phyloP scores from a whole-genome alignment of 2,329 filamentous ascomycete species.

The Sclerotinia minor region DNA sequence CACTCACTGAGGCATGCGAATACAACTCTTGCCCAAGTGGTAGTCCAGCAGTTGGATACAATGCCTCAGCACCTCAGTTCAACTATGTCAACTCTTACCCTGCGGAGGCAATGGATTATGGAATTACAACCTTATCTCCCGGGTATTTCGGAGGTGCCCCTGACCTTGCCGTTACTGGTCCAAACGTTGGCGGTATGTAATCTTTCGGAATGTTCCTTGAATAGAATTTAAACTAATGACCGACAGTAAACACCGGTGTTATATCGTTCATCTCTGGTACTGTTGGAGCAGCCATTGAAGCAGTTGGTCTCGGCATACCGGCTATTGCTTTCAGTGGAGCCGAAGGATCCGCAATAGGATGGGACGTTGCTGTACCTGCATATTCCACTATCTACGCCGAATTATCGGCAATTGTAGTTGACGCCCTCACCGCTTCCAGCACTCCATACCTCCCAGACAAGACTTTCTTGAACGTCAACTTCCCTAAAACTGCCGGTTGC shows the following conservation, averaged over 20 bases:
- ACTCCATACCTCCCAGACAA: conserved; percentile 5
- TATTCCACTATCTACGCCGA: conserved; percentile 19
- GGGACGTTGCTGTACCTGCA: conserved; percentile 2
- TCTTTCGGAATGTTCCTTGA: not conserved
- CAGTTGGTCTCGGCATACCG: not conserved
- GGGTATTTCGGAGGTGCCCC: conserved; percentile 17
- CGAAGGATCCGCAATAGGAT: conserved; percentile 5
- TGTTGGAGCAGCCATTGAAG: conserved; percentile 17
- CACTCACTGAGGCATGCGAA: not conserved
- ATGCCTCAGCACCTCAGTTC: conserved; percentile 14
- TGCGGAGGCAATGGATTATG: conserved; percentile 8
- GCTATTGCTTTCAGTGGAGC: conserved; percentile 19
- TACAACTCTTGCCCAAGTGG: conserved; percentile 17
- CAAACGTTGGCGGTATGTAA: conserved; percentile 16
- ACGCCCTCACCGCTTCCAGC: not conserved
- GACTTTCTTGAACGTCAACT: conserved; percentile 13
- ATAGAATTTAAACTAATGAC: not conserved
- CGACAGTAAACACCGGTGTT: conserved; percentile 14
- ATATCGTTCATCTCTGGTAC: conserved; percentile 10
- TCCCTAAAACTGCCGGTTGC: not conserved
- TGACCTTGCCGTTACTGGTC: conserved; percentile 14
- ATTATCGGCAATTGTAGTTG: not conserved
- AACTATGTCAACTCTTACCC: conserved; percentile 20
- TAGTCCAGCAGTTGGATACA: conserved; percentile 13
- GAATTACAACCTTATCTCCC: not conserved